phyloP scores from a whole-genome alignment of 768 basidiomycete genomes.

The Phaffia australis region DNA sequence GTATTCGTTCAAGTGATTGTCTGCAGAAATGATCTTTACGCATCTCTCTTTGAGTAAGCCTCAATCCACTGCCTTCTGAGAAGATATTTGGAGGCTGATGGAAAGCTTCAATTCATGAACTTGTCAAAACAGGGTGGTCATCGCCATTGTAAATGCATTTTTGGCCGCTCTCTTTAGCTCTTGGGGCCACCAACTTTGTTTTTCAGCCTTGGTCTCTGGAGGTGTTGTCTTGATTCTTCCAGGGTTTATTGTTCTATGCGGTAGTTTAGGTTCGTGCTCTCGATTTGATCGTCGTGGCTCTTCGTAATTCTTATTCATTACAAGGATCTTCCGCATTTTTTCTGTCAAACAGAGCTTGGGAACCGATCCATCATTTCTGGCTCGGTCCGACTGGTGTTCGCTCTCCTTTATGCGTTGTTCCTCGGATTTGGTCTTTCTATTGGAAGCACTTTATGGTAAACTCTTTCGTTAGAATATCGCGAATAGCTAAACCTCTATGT shows the following conservation, averaged over 20 bases:
- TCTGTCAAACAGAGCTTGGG: constrained; percentile 47
- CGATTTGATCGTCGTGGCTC: no score
- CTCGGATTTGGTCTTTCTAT: constrained; percentile 61
- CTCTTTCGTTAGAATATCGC: no score
- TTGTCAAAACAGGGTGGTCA: constrained; percentile 43
- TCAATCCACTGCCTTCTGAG: no score
- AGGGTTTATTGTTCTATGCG: constrained; percentile 42
- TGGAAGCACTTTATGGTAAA: no score
- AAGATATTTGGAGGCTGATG: no score
- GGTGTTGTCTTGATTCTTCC: constrained; percentile 61
- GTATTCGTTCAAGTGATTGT: constrained; percentile 62
- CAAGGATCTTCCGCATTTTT: no score
- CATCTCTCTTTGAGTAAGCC: constrained; percentile 60
- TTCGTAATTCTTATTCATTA: no score
- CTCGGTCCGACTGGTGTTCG: constrained; percentile 70
- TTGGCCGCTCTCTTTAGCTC: constrained; percentile 61
- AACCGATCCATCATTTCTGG: constrained; percentile 72
- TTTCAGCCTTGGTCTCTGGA: constrained; percentile 64
- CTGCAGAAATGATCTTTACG: constrained; percentile 64
- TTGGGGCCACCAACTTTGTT: constrained; percentile 56
- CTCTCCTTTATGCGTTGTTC: constrained; percentile 55
- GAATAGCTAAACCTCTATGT: no score
- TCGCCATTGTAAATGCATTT: constrained; percentile 58
- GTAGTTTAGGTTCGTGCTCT: constrained; percentile 43
- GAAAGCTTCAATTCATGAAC: no score